phyloP scores from a whole-genome alignment of 768 basidiomycete genomes.

The Strobilomyces confusus region DNA sequence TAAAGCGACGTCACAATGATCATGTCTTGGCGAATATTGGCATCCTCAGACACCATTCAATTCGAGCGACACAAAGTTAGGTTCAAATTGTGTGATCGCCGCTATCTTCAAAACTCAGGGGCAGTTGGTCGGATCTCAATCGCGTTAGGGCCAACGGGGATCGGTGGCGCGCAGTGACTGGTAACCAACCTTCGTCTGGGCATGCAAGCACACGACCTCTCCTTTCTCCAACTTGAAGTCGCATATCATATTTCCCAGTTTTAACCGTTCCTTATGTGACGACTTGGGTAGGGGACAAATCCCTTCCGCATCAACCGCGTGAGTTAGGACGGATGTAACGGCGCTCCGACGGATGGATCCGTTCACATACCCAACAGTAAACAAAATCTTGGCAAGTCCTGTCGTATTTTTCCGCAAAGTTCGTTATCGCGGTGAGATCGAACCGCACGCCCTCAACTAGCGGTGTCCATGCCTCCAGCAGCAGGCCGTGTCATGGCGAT shows the following conservation, averaged over 20 bases:
- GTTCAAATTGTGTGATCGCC: constrained; percentile 6
- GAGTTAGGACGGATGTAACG: neutral
- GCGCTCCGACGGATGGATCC: constrained; percentile 4
- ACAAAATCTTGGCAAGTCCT: constrained; percentile 57
- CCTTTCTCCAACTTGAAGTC: constrained; percentile 53
- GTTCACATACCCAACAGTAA: constrained; percentile 44
- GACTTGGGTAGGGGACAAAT: constrained; percentile 69
- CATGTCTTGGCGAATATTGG: neutral
- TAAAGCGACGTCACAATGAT: neutral
- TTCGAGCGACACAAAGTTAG: constrained; percentile 11
- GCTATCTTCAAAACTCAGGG: constrained; percentile 5
- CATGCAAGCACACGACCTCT: constrained; percentile 50
- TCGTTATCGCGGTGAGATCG: constrained; percentile 48
- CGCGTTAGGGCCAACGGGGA: constrained; percentile 1
- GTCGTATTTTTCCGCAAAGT: constrained; percentile 45
- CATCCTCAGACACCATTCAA: neutral
- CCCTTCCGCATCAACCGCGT: constrained; percentile 2
- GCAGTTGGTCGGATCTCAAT: constrained; percentile 8
- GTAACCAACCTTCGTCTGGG: constrained; percentile 44
- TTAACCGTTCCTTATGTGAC: constrained; percentile 43
- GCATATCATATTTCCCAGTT: too few species aligned
- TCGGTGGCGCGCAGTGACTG: neutral
- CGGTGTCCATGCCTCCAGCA: constrained; percentile 50
- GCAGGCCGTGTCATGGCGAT: constrained; percentile 51
- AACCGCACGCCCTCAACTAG: constrained; percentile 50